These are phyloP conservation scores for Ilyonectria mors-panacis DNA, from an alignment of 2,329 filamentous ascomycete species.

Conservation along the genomic window DNA sequence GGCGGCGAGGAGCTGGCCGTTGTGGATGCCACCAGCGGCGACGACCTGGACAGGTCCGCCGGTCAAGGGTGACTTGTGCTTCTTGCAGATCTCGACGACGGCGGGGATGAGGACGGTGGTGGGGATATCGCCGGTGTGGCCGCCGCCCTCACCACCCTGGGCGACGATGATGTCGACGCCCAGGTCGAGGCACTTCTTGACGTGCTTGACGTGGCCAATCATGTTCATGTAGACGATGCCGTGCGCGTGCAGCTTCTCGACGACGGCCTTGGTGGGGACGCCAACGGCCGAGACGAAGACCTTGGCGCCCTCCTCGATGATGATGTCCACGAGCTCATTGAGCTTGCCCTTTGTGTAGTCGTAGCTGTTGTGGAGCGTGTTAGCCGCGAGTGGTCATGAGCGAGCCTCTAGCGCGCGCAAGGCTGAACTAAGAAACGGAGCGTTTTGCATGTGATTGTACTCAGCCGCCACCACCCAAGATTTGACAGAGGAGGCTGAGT, in stretches of 20 bases:
- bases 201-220: slow-evolving; percentile 99
- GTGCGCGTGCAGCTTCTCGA: slow-evolving; percentile 89
- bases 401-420: slow-evolving; percentile 14
- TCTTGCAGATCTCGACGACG: slow-evolving; percentile 85
- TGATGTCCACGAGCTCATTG: slow-evolving; percentile 87
- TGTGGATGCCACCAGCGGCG: slow-evolving; percentile 94
- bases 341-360: slow-evolving; percentile 99
- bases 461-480: no score
- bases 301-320: slow-evolving; percentile 91
- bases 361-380: slow-evolving; percentile 74
- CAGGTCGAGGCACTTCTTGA: slow-evolving; percentile 92
- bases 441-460: slow-evolving; percentile 43
- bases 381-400: slow-evolving; percentile 26
- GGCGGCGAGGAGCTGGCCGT: slow-evolving; percentile 90
- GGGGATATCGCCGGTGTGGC: slow-evolving; percentile 94
- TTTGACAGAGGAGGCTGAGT: neutral
- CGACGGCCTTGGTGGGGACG: slow-evolving; percentile 88
- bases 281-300: slow-evolving; percentile 98
- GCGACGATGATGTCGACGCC: slow-evolving; percentile 98
- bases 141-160: slow-evolving; percentile 97
- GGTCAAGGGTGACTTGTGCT: slow-evolving; percentile 88
- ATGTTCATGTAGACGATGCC: slow-evolving; percentile 99
- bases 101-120: slow-evolving; percentile 94
- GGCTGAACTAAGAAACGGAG: neutral
- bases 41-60: slow-evolving; percentile 91